Percentiles rank a stretch among this genome's conserved stretches.
Conservation (phyloP, 2,329 filamentous ascomycete genomes). For the Aspergillus sp. region DNA sequence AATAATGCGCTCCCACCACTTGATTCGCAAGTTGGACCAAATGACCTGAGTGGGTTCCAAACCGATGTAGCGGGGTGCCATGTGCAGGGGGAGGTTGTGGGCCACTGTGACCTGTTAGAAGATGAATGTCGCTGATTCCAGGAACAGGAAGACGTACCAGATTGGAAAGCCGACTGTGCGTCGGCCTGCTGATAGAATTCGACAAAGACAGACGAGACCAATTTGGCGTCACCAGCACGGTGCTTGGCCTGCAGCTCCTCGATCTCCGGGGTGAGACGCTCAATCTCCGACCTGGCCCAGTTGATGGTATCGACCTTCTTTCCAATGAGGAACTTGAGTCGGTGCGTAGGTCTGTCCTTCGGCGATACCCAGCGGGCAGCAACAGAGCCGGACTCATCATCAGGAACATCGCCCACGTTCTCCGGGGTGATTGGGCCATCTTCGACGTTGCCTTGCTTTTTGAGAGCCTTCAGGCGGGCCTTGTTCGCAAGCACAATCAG, state of each 20-base stretch:
- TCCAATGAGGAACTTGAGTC: slow-evolving; percentile 67
- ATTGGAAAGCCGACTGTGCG: slow-evolving; percentile 83
- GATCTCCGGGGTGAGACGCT: slow-evolving; percentile 70
- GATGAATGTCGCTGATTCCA: neutral
- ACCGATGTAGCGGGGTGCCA: slow-evolving; percentile 82
- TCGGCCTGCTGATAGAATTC: slow-evolving; percentile 81
- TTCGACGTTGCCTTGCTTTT: slow-evolving; percentile 52
- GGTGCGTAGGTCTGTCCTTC: slow-evolving; percentile 75
- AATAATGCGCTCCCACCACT: slow-evolving; percentile 80
- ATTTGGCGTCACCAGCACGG: slow-evolving; percentile 60
- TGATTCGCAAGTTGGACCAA: slow-evolving; percentile 80
- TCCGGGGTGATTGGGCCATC: slow-evolving; percentile 32
- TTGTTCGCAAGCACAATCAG: slow-evolving; percentile 77
- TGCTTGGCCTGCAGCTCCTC: slow-evolving; percentile 67
- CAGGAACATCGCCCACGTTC: slow-evolving; percentile 50
- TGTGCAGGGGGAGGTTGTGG: slow-evolving; percentile 81
- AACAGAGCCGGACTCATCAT: slow-evolving; percentile 66
- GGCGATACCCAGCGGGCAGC: slow-evolving; percentile 71
- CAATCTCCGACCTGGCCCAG: slow-evolving; percentile 77
- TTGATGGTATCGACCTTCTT: slow-evolving; percentile 94
- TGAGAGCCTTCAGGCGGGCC: slow-evolving; percentile 64
- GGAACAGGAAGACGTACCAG: slow-evolving; percentile 31
- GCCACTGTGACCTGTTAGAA: slow-evolving; percentile 50
- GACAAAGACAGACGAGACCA: slow-evolving; percentile 78
- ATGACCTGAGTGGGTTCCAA: slow-evolving; percentile 77